Evolutionary conservation across 129 eudicot genomes (phyloP).

Genomic region (Lactuca saligna): DNA sequence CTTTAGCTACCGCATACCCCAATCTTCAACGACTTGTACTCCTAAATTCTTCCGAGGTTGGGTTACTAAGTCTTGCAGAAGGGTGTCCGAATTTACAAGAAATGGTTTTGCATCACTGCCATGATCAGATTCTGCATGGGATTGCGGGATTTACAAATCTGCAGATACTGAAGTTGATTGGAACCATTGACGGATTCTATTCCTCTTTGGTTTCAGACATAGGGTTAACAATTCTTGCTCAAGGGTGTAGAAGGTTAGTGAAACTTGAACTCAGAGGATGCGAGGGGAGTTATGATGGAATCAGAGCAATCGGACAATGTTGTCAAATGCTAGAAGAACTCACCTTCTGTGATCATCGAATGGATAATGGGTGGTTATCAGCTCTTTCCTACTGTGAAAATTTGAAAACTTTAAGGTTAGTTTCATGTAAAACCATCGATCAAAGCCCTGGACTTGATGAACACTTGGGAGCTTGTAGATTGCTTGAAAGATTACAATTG

Average conservation of each 20-base stretch:
- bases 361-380: slow-evolving; percentile 85
- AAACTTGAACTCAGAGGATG: slow-evolving; percentile 86
- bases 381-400: slow-evolving; percentile 71
- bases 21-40: slow-evolving; percentile 62
- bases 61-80: slow-evolving; percentile 64
- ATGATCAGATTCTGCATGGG: slow-evolving; percentile 56
- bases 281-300: slow-evolving; percentile 83
- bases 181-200: slow-evolving; percentile 60
- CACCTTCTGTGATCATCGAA: slow-evolving; percentile 51
- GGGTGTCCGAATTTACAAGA: slow-evolving; percentile 64
- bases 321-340: slow-evolving; percentile 87
- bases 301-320: slow-evolving; percentile 77
- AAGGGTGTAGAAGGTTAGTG: slow-evolving; percentile 81
- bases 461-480: slow-evolving; percentile 53
- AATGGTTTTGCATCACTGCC: slow-evolving; percentile 64
- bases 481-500: slow-evolving; percentile 62
- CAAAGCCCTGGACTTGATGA: slow-evolving; percentile 50
- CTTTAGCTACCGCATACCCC: slow-evolving; percentile 49
- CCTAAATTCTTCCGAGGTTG: slow-evolving; percentile 62
- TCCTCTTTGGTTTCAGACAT: slow-evolving; percentile 62
- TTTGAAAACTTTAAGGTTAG: slow-evolving; percentile 62
- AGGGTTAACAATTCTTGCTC: slow-evolving; percentile 85
- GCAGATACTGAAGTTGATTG: slow-evolving; percentile 74
- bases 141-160: slow-evolving; percentile 60
- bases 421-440: slow-evolving; percentile 71